phyloP scores from a whole-genome alignment of 345 rosid species.

The Salix dunnii region DNA sequence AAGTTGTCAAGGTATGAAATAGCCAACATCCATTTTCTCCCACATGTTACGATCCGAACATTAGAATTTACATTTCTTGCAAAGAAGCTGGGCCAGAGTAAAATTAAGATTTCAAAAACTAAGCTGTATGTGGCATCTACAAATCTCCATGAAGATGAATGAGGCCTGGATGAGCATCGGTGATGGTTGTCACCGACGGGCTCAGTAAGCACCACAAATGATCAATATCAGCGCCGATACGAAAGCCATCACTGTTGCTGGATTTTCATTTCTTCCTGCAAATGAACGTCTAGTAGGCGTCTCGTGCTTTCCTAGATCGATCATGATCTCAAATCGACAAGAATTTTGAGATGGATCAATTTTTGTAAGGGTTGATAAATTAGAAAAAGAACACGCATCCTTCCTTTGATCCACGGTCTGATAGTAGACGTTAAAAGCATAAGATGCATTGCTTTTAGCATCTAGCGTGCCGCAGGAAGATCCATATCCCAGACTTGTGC shows the following conservation, averaged over 20 bases:
- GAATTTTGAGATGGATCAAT: constrained; percentile 16
- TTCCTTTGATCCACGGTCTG: constrained; percentile 21
- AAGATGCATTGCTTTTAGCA: constrained; percentile 16
- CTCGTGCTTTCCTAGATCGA: constrained; percentile 18
- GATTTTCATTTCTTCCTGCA: constrained; percentile 1
- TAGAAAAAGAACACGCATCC: constrained; percentile 12
- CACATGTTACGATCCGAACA: not conserved
- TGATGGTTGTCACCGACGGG: not conserved
- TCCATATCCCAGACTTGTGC: constrained; percentile 22
- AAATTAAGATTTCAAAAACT: not conserved
- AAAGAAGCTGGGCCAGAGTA: not conserved
- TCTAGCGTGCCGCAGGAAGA: constrained; percentile 19
- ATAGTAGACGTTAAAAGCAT: constrained; percentile 23
- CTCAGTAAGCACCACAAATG: constrained; percentile 6
- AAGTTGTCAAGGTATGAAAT: not conserved
- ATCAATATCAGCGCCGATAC: not conserved
- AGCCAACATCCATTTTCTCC: not conserved
- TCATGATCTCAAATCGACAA: constrained; percentile 16
- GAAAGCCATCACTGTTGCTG: not conserved
- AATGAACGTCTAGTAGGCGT: not conserved
- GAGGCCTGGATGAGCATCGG: not conserved
- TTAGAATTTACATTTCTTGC: not conserved
- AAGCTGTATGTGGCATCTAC: not conserved
- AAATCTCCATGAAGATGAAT: not conserved
- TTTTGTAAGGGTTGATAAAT: constrained; percentile 13